A percentile compares a stretch with the other conserved stretches of the same genome.
phyloP scores from a whole-genome alignment of 768 basidiomycete species.

The Hypholoma fasciculare region DNA sequence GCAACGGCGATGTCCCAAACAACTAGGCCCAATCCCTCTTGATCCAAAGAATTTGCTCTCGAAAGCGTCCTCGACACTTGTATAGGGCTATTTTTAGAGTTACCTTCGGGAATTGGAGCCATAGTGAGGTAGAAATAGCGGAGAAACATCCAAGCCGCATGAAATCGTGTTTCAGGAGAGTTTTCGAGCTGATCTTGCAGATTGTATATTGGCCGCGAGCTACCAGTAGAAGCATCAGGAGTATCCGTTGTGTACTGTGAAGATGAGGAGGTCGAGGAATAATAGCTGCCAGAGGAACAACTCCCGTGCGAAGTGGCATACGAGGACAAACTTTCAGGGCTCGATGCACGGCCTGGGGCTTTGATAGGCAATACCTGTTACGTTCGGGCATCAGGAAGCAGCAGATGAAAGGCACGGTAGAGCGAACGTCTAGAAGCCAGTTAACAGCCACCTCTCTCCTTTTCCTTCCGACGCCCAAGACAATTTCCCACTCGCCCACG shows the following conservation, averaged over 20 bases:
- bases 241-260: slow-evolving; percentile 5
- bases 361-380: slow-evolving; percentile 20
- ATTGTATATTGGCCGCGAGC: slow-evolving; percentile 21
- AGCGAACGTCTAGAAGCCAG: slow-evolving; percentile 39
- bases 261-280: slow-evolving; percentile 1
- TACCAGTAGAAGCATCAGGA: not conserved
- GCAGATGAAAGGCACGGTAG: slow-evolving; percentile 13
- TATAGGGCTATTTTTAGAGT: not conserved
- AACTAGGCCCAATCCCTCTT: slow-evolving; percentile 33
- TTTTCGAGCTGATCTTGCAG: slow-evolving; percentile 54
- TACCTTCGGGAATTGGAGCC: slow-evolving; percentile 2
- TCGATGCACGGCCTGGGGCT: not conserved
- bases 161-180: slow-evolving; percentile 62
- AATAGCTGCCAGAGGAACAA: not conserved
- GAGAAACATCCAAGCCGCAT: slow-evolving; percentile 60
- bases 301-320: too few relatives aligned
- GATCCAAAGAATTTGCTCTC: slow-evolving; percentile 13
- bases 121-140: slow-evolving; percentile 52
- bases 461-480: slow-evolving; percentile 18
- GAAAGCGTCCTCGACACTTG: slow-evolving; percentile 4
- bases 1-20: slow-evolving; percentile 61
- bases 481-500: not conserved
- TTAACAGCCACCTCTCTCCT: slow-evolving; percentile 17
- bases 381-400: not conserved
- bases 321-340: not conserved